Evolutionary conservation across 2,329 filamentous ascomycete genomes (phyloP), one percentile per base, ranked within the genome.

Genomic region (Stromatinia cepivora): DNA sequence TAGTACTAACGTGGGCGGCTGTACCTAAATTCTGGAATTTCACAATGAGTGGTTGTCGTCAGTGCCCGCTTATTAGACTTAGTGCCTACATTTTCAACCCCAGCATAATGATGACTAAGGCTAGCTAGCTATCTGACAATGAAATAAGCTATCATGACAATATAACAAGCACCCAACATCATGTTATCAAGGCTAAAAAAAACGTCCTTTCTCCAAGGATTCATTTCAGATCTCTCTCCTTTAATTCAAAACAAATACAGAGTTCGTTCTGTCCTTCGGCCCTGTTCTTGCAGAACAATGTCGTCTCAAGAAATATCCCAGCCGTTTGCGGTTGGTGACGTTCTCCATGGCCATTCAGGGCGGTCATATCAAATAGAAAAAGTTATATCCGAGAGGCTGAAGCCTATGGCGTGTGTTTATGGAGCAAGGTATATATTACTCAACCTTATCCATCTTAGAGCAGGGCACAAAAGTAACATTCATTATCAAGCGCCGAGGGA

Each of bases 311-410:
- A n/a, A 28, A 31, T 8, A 34, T 39, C 46, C 5, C 39, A 64
- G 15, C 61, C 61, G 15, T 46, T 64, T 8, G n/a, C 61, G 2
- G 11, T 46, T 20, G 46, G 61, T 22, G n/a, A 25, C 31, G 4
- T 31, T 17, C 61, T 64, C 22, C 42, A 28, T 53, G 61, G 61
- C 4, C 3, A 64, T 25, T 64, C 61, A 7, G 46, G 45, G 15
- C 61, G 28, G 34, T 4, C 46, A 34, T 64, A 64, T 64, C 4
- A n/a, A 39, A 64, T 53, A 39, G 10, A 64, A 46, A 28, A 39
- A 20, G 11, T 64, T 22, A 17, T 64, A 28, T 39, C 28, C 28
- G 61, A 53, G 28, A 42, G 46, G 17, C 13, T 42, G 22, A 46
- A 53, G 1, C 61, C 61, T 17, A 31, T 64, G 48, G 20, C 22